Conservation (phyloP, 495 filamentous ascomycete genomes). For the Daldinia vernicosa region DNA sequence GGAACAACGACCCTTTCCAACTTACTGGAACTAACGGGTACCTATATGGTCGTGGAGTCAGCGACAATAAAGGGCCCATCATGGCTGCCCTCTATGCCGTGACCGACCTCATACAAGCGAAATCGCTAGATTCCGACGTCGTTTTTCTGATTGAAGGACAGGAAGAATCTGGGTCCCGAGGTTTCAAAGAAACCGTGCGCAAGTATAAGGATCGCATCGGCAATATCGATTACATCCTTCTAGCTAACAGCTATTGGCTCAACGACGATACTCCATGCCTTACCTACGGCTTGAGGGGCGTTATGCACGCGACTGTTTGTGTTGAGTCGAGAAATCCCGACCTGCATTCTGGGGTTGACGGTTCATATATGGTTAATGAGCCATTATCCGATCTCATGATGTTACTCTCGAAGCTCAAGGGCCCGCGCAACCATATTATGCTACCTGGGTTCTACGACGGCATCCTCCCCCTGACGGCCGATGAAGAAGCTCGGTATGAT, state of each 20-base stretch:
- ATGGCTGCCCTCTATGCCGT: conserved; percentile 93
- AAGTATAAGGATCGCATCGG: conserved; percentile 86
- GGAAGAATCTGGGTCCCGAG: conserved; percentile 91
- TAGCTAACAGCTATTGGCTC: conserved; percentile 98
- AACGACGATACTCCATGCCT: conserved; percentile 94
- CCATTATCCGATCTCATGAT: conserved; percentile 88
- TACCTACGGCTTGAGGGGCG: conserved; percentile 93
- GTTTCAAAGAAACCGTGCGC: conserved; percentile 82
- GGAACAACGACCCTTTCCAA: conserved; percentile 87
- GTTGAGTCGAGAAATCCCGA: conserved; percentile 87
- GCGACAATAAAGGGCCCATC: conserved; percentile 96
- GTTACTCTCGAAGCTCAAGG: conserved; percentile 80
- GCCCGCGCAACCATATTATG: conserved; percentile 67
- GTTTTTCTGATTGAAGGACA: conserved; percentile 96
- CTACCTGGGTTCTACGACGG: conserved; percentile 85
- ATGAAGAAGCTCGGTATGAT: conserved; percentile 82
- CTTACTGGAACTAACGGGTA: conserved; percentile 89
- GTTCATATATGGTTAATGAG: conserved; percentile 86
- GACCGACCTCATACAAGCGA: conserved; percentile 81
- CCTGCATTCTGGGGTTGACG: conserved; percentile 94
- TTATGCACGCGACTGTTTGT: conserved; percentile 89
- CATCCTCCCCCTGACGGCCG: conserved; percentile 75
- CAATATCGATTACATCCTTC: conserved; percentile 87
- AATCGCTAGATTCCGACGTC: conserved; percentile 82
- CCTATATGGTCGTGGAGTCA: conserved; percentile 93